These are phyloP conservation scores for Neurospora crassa DNA, from an alignment of 2,329 filamentous ascomycete genomes.

Conservation along the genomic window DNA sequence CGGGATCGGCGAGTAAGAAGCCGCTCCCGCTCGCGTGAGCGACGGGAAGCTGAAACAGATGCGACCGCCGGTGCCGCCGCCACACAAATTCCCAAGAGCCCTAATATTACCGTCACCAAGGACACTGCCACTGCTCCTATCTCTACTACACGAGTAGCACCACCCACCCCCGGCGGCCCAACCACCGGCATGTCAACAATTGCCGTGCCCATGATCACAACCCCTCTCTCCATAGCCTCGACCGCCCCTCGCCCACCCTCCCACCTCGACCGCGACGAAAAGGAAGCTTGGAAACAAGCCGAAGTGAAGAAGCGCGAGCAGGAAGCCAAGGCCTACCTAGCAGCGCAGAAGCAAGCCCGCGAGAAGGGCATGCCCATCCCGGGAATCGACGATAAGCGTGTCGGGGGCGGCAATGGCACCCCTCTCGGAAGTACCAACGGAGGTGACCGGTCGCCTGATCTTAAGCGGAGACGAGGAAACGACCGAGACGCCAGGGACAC, in stretches of 20 bases:
- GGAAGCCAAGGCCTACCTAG: slow-evolving; percentile 55
- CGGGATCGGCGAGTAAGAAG: slow-evolving; percentile 30
- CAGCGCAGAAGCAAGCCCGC: slow-evolving; percentile 50
- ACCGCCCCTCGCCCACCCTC: slow-evolving; percentile 26
- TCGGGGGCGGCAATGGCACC: background rate
- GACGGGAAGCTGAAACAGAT: slow-evolving; percentile 7
- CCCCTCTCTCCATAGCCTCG: slow-evolving; percentile 31
- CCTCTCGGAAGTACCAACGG: slow-evolving; percentile 8
- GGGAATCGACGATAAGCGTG: slow-evolving; percentile 43
- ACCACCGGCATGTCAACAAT: slow-evolving; percentile 12
- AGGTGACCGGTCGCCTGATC: slow-evolving; percentile 34
- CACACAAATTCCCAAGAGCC: background rate
- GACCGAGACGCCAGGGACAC: background rate
- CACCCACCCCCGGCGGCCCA: background rate
- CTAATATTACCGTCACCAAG: slow-evolving; percentile 7
- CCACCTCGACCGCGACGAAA: slow-evolving; percentile 35
- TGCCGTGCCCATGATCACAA: slow-evolving; percentile 11
- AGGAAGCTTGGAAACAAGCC: slow-evolving; percentile 49
- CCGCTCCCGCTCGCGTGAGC: slow-evolving; percentile 25
- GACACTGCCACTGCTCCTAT: background rate
- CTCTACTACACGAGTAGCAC: background rate
- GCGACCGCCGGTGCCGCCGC: background rate
- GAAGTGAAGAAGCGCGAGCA: slow-evolving; percentile 53
- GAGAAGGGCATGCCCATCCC: slow-evolving; percentile 49
- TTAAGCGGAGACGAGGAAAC: slow-evolving; percentile 29